Conservation (phyloP, 352 stramenopile species). For the Phytophthora ohioensis region DNA sequence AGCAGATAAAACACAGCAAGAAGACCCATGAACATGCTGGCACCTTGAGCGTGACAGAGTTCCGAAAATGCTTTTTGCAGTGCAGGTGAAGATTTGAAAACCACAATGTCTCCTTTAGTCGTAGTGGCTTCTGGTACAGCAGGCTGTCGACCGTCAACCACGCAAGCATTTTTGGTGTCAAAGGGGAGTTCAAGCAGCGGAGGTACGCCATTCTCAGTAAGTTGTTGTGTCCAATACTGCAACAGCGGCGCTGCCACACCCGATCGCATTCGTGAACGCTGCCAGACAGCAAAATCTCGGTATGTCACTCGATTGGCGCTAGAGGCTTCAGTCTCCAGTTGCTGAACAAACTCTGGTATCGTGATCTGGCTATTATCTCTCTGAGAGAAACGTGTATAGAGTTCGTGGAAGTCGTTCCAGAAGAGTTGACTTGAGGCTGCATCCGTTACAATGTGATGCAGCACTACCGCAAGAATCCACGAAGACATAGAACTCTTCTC, state of each 20-base stretch:
- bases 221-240: conserved; percentile 58
- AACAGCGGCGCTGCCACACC: conserved; percentile 44
- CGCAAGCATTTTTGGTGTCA: conserved; percentile 22
- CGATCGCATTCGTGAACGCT: conserved; percentile 46
- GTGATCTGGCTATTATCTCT: not conserved
- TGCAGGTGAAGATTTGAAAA: conserved; percentile 43
- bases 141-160: not conserved
- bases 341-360: not conserved
- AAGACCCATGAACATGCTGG: conserved; percentile 60
- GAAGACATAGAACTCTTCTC: not conserved
- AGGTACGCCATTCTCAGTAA: conserved; percentile 29
- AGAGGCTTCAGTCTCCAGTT: conserved; percentile 17
- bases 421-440: conserved; percentile 54
- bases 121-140: not conserved
- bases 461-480: conserved; percentile 51
- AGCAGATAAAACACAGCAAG: conserved; percentile 60
- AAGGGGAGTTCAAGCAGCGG: conserved; percentile 55
- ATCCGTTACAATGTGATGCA: conserved; percentile 71
- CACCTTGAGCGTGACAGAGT: conserved; percentile 45
- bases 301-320: conserved; percentile 40
- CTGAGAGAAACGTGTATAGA: conserved; percentile 33
- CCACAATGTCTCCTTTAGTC: conserved; percentile 34
- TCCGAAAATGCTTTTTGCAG: conserved; percentile 41
- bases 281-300: conserved; percentile 59
- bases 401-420: conserved; percentile 48